phyloP scores from a whole-genome alignment of 306 rosid species.

The Prosopis cineraria region DNA sequence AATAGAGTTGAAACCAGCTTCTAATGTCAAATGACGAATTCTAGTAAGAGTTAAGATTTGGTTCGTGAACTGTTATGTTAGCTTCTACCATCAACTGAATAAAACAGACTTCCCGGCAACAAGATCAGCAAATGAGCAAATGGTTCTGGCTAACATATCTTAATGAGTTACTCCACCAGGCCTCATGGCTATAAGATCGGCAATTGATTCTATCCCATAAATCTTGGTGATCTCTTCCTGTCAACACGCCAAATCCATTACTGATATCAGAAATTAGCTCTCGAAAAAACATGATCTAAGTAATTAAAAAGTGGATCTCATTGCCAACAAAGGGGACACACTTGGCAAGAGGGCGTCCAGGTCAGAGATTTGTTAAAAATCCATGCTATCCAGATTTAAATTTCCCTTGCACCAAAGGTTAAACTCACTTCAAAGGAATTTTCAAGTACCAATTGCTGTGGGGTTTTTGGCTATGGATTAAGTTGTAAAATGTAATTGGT shows the following conservation, averaged over 20 bases:
- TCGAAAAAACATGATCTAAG: not conserved
- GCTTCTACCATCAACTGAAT: not conserved
- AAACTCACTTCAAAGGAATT: not conserved
- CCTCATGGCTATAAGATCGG: constrained; percentile 6
- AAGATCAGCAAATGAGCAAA: not conserved
- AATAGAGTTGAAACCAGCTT: not conserved
- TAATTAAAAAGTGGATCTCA: not conserved
- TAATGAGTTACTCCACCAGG: not conserved
- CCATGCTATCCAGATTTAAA: not conserved
- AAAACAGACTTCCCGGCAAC: not conserved
- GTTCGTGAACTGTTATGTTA: not conserved
- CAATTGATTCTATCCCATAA: not conserved
- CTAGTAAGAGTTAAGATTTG: not conserved
- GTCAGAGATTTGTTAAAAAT: not conserved
- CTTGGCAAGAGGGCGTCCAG: not conserved
- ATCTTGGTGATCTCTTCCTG: constrained; percentile 11
- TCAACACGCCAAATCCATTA: not conserved
- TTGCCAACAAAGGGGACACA: not conserved
- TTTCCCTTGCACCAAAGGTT: not conserved
- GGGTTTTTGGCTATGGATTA: too few species aligned
- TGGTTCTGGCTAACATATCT: not conserved
- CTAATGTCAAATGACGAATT: not conserved
- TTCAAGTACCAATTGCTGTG: not conserved
- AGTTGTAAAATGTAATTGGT: not conserved
- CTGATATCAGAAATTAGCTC: not conserved